Evolutionary conservation across 257 asterid genomes (phyloP), one percentile per base, ranked within the genome.

Genomic region (Echites panduratus): DNA sequence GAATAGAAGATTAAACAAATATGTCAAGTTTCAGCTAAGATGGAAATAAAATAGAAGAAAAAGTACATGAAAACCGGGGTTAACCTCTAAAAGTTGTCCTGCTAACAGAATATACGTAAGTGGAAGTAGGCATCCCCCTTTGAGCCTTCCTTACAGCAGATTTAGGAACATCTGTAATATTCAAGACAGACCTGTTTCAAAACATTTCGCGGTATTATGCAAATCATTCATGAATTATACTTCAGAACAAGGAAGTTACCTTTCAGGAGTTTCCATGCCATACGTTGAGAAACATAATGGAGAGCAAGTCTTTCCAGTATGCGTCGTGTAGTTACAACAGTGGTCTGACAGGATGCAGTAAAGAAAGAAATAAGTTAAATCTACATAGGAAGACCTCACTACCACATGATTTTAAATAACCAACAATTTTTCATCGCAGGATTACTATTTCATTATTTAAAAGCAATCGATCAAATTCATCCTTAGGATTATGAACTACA

Each of bases 261-360:
- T 85, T 95, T 95, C 82, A 95, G 91, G 73, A 95, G 97, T 76
- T 95, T 95, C 92, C 97, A 92, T 56, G 99, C 99, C 89, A 90
- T 72, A 58, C 96, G 91, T 64, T 78, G 97, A 63, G 99, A 95
- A 78, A 84, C 87, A 75, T 89, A 82, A 70, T 89, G 96, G 65
- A 92, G 92, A 9, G 97, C 88, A 61, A 95, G 81, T 79, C 99
- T 86, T 81, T 95, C 97, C 71, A 95, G 88, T 68, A 90, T 70
- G 1, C 98, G 89, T 68, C 96, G 84, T 7, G 96, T 95, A 19
- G 98, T 95, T 50, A 82, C 79, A 61, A 95, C 96, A 43, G 88
- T 89, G 49, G 89, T 85, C 98, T 91, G 83, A 75, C 67, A 69
- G 64, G 72, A 44, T 50, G 78, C 45, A 66, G 35, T 68, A 38